phyloP scores from a whole-genome alignment of 2,329 filamentous ascomycete species.

The Byssochlamys sp. region DNA sequence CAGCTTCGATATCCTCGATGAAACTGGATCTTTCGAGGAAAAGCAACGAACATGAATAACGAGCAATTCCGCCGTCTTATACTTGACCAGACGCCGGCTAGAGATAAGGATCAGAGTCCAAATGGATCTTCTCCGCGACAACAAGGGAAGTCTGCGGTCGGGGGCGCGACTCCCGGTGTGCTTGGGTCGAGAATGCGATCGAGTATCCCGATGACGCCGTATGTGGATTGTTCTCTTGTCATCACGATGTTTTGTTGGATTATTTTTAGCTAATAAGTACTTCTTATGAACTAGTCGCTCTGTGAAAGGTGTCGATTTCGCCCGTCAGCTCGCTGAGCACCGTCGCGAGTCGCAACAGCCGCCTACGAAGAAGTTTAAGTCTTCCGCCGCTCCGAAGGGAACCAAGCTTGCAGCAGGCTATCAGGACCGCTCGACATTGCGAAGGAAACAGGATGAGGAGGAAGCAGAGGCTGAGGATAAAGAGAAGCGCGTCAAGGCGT shows the following conservation, averaged over 20 bases:
- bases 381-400: slow-evolving; percentile 68
- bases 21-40: neutral
- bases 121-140: neutral
- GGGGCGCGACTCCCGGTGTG: slow-evolving; percentile 43
- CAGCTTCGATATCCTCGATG: neutral
- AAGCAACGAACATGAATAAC: slow-evolving; percentile 68
- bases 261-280: neutral
- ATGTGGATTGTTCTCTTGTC: slow-evolving; percentile 26
- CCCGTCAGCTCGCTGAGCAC: slow-evolving; percentile 71
- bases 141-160: slow-evolving; percentile 10
- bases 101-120: slow-evolving; percentile 1
- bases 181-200: slow-evolving; percentile 69
- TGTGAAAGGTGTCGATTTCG: slow-evolving; percentile 61
- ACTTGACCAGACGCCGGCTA: slow-evolving; percentile 37
- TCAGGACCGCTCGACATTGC: slow-evolving; percentile 64
- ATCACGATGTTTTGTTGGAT: neutral
- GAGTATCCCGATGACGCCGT: slow-evolving; percentile 92
- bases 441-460: slow-evolving; percentile 43
- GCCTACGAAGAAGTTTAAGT: slow-evolving; percentile 63
- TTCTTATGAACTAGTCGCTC: slow-evolving; percentile 47
- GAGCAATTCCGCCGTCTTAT: slow-evolving; percentile 81
- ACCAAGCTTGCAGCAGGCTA: slow-evolving; percentile 72
- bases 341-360: slow-evolving; percentile 46
- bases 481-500: slow-evolving; percentile 59
- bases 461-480: slow-evolving; percentile 42